Evolutionary conservation across 164 flowering plant genomes (phyloP).

Genomic region (Kingdonia uniflora): DNA sequence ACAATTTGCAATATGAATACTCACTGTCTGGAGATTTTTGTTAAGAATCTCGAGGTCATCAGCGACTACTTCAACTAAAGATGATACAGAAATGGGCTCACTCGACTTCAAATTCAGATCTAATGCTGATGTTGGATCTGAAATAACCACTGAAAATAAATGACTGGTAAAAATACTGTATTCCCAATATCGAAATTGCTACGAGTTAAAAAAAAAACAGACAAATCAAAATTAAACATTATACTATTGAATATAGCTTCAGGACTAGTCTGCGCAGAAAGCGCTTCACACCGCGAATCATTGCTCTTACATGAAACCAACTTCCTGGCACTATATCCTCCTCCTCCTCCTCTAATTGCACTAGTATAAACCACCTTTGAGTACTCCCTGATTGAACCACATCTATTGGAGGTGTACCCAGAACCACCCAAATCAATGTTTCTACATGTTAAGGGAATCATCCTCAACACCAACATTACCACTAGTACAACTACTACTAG

Average conservation of each 20-base stretch:
- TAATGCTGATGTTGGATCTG: conserved; percentile 30
- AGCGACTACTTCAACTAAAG: conserved; percentile 69
- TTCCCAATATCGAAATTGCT: neutral
- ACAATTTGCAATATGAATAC: conserved; percentile 11
- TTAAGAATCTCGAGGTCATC: conserved; percentile 68
- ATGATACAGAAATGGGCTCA: conserved; percentile 37
- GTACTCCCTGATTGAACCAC: too few species aligned
- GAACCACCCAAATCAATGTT: too few species aligned
- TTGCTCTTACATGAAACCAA: neutral
- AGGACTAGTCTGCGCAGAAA: conserved; percentile 38
- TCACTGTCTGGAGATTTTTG: conserved; percentile 67
- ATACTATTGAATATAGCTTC: conserved; percentile 47
- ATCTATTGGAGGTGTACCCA: too few species aligned
- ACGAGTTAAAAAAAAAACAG: neutral
- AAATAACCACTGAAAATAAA: conserved; percentile 28
- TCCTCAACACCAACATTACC: too few species aligned
- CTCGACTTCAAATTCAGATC: conserved; percentile 28
- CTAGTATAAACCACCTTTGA: too few species aligned
- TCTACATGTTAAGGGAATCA: too few species aligned
- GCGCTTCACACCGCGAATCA: conserved; percentile 22
- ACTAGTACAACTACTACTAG: too few species aligned
- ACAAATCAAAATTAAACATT: neutral
- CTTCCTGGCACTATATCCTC: too few species aligned
- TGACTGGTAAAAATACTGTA: neutral
- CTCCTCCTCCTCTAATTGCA: too few species aligned